These are phyloP conservation scores for Chondrostereum purpureum DNA, from an alignment of 1,284 basidiomycete genomes.

Conservation along the genomic window DNA sequence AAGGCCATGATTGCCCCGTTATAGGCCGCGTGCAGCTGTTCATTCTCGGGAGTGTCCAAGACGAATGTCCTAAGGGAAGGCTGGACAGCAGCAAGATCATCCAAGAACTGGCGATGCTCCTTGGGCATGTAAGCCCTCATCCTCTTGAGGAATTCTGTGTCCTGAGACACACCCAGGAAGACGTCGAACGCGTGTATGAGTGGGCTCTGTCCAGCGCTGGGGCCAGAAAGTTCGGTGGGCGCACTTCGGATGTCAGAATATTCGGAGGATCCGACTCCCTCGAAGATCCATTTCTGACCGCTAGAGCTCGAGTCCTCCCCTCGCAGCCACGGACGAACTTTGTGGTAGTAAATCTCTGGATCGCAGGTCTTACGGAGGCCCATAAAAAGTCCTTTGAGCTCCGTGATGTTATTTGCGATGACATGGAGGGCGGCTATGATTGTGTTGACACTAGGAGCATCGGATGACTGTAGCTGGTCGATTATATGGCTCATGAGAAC, in stretches of 20 bases:
- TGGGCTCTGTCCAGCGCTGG: conserved; percentile 87
- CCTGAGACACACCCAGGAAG: conserved; percentile 81
- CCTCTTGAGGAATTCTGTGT: conserved; percentile 62
- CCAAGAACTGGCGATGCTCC: conserved; percentile 80
- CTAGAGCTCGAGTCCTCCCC: conserved; percentile 70
- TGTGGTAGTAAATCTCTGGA: conserved; percentile 78
- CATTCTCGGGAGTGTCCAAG: conserved; percentile 16
- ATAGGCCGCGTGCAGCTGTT: conserved; percentile 51
- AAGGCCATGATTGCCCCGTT: conserved; percentile 67
- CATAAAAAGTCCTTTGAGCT: conserved; percentile 56
- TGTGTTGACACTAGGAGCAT: conserved; percentile 67
- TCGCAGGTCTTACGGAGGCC: conserved; percentile 70
- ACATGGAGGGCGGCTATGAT: conserved; percentile 68
- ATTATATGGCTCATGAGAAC: conserved; percentile 83
- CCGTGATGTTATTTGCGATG: conserved; percentile 63
- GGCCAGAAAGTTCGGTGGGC: conserved; percentile 72
- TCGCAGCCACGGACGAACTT: conserved; percentile 86
- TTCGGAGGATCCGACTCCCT: conserved; percentile 73
- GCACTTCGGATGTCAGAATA: conserved; percentile 40
- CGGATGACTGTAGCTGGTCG: conserved; percentile 90
- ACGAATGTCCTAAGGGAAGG: conserved; percentile 47
- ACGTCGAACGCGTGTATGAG: conserved; percentile 86
- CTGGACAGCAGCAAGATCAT: conserved; percentile 56
- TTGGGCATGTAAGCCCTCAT: conserved; percentile 89
- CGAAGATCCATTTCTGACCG: conserved; percentile 71